These are phyloP conservation scores for Microsporum ferrugineum DNA, from an alignment of 2,329 filamentous ascomycete genomes.

Conservation along the genomic window DNA sequence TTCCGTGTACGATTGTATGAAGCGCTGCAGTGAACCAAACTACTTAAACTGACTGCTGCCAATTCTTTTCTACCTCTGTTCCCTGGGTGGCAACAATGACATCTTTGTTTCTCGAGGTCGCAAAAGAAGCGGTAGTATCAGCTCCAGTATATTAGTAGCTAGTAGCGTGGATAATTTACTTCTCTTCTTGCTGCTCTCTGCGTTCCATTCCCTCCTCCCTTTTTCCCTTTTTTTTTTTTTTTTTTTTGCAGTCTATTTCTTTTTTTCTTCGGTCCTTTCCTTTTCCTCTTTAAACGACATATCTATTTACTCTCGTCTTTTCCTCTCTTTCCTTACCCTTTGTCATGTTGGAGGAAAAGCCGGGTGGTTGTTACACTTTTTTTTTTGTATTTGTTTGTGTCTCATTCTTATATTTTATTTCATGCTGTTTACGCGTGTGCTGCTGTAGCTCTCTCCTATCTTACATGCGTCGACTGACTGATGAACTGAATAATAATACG, in stretches of 20 bases:
- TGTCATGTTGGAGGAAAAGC: slow-evolving; percentile 3
- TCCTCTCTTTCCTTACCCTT: background rate
- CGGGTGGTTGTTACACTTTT: background rate
- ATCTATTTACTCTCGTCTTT: slow-evolving; percentile 1
- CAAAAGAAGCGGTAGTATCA: background rate
- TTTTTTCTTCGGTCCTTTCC: background rate
- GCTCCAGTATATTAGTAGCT: slow-evolving; percentile 1
- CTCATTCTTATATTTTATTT: background rate
- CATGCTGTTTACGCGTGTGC: background rate
- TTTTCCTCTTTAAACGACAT: background rate
- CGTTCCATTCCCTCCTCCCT: background rate
- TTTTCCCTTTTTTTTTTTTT: background rate
- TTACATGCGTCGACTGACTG: background rate
- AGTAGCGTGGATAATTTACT: slow-evolving; percentile 4
- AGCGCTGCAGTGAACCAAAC: slow-evolving; percentile 1
- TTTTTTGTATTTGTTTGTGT: background rate
- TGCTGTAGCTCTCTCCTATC: background rate
- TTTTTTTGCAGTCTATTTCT: slow-evolving; percentile 14
- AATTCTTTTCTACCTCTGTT: background rate
- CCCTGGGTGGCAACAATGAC: background rate
- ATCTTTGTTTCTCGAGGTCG: background rate
- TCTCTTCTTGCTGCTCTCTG: background rate
- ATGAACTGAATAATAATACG: background rate
- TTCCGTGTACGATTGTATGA: slow-evolving; percentile 3
- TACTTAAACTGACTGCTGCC: background rate